Base-by-base conservation (phyloP, 1,284 basidiomycete genomes). In the Taiwanofungus camphoratus region DNA sequence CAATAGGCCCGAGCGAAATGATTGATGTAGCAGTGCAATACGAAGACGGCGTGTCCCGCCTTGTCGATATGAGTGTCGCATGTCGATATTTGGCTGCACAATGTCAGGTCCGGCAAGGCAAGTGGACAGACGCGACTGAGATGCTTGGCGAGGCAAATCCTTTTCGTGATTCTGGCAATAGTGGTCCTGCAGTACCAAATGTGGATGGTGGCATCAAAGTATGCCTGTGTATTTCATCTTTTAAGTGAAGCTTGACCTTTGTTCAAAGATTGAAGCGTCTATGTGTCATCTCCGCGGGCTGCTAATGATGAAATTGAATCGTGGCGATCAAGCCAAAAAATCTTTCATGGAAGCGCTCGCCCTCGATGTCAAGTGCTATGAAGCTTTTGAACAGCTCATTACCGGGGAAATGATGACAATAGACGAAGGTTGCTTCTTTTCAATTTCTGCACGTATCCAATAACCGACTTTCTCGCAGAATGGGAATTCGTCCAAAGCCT, bases 351-450 rank as follows among this genome's bases (percentile, higher is more conserved):
- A 97, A 54, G 94, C 96, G 1, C 73, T 99, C 12, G 77, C 86
- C 0, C 71, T 98, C 11, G 96, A 99, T 56, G 91, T 99, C 20
- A 97, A 97, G 64, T 98, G 95, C 62, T 99, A 93, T 59, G 96
- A 99, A 52, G 87, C 92, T 1, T 99, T 97, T 57, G 80, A 88
- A 42, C 87, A 94, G 50, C 76, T 99, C 5, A 73, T 98, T 16
- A 85, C 83, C 31, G 89, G 92, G 2, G 88, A 94, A 60, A 93
- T 96, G 90, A 88, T 97, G 85, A 80, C 85, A 12, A 79, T 84
- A 1, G 82, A 91, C 48, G 94, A 97, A 78, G 92, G 92, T 91
- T 44, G 36, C 16, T 18, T 11, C 9, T 1, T 33, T 16, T 21
- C n/a, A 23, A 31, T 42, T 36, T 32, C 27, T 24, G 38, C 5